Base-by-base conservation (phyloP, 1,284 basidiomycete genomes). In the Microbotryum saponariae region DNA sequence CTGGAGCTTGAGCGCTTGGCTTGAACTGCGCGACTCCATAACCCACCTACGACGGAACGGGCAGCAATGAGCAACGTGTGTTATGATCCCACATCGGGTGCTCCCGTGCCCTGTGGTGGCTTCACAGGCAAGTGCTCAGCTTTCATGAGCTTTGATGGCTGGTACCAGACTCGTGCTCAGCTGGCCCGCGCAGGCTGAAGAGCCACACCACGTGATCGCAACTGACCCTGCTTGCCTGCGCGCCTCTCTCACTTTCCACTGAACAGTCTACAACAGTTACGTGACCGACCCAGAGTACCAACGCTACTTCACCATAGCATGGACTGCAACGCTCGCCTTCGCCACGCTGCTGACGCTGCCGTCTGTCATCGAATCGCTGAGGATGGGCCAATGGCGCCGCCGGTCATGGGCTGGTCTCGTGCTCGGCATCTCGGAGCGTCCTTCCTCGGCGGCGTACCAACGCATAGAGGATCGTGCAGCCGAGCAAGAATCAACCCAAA, bases 231-330 rank as follows among this genome's bases (percentile, higher is more conserved):
- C 12, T 16, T 42, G 37, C 2, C 37, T 42, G 6, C 37, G 37
- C 37, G 12, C 16, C 37, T 42, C 37, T 42, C 37, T 42, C 37
- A 16, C 25, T 29, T n/a, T 18, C 6, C 27, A n/a, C 48, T 29
- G 2, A 14, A 12, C 56, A 62, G 60, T 67, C 44, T 67, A 67
- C 56, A 58, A 67, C 42, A 65, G 63, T 12, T 67, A 67, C 25
- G 54, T 44, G 31, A 67, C 61, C 18, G 66, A 67, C 49, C 66
- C 66, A 4, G 50, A 46, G 27, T 67, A 56, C 50, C 60, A 62
- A 31, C 51, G 49, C 10, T 56, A 55, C 58, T 57, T 65, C 29
- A 67, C 63, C 10, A 45, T 59, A 33, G 66, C 58, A 10, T 67
- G 66, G 66, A 47, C 58, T 9, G 31, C 31, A 12, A 42, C 48